A percentile compares a stretch with the other conserved stretches of the same genome.
phyloP scores from a whole-genome alignment of 768 basidiomycete species.

The Suillus subluteus region DNA sequence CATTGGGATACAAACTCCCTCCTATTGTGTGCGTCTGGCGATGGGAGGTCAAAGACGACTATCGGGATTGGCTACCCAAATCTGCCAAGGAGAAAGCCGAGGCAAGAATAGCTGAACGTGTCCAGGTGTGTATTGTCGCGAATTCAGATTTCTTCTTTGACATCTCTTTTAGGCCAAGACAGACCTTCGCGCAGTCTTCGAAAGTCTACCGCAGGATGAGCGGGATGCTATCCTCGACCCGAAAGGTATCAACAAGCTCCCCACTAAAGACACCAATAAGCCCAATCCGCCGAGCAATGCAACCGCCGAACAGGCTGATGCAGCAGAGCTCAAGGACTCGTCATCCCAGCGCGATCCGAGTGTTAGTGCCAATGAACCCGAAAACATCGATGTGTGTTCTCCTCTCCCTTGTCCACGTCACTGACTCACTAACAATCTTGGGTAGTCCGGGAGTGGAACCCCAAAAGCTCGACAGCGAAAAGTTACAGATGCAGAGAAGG shows the following conservation, averaged over 20 bases:
- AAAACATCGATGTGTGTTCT: slow-evolving; percentile 43
- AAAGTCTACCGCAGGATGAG: slow-evolving; percentile 60
- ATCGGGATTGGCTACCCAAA: slow-evolving; percentile 68
- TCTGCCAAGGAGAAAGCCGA: slow-evolving; percentile 66
- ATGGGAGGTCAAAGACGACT: slow-evolving; percentile 77
- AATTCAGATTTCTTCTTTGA: background rate
- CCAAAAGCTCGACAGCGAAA: slow-evolving; percentile 52
- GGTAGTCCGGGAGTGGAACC: slow-evolving; percentile 27
- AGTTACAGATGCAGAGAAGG: slow-evolving; percentile 56
- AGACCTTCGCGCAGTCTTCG: slow-evolving; percentile 57
- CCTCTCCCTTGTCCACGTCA: background rate
- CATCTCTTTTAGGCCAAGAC: slow-evolving; percentile 54
- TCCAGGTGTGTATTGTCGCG: slow-evolving; percentile 50
- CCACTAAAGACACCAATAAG: slow-evolving; percentile 38
- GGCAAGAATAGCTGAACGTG: slow-evolving; percentile 61
- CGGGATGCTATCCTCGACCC: slow-evolving; percentile 57
- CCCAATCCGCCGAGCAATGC: slow-evolving; percentile 11
- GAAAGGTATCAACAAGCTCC: slow-evolving; percentile 42
- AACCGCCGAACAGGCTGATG: slow-evolving; percentile 4
- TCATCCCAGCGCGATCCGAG: slow-evolving; percentile 31
- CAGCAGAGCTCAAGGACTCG: slow-evolving; percentile 32
- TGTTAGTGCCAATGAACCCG: slow-evolving; percentile 28
- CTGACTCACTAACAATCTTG: slow-evolving; percentile 14
- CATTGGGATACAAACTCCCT: slow-evolving; percentile 54
- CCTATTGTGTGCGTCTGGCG: slow-evolving; percentile 77